A percentile compares a stretch with the other conserved stretches of the same genome.
Conservation (phyloP, 805 yeast species). For the Spathaspora sp. region DNA sequence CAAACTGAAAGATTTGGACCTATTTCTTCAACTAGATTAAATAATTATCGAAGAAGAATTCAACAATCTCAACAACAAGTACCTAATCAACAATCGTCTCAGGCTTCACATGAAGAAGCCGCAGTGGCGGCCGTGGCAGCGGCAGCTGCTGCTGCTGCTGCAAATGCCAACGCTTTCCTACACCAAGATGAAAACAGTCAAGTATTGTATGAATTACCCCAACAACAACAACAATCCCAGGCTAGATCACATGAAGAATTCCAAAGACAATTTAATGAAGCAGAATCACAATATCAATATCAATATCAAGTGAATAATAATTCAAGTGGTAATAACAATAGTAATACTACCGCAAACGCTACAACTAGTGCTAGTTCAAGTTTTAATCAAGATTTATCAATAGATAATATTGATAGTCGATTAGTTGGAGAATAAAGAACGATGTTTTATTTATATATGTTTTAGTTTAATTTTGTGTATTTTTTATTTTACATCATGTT, state of each 20-base stretch:
- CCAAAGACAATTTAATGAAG: conserved; percentile 23
- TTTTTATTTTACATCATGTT: conserved; percentile 17
- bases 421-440: conserved; percentile 36
- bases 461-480: neutral
- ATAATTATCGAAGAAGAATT: conserved; percentile 6
- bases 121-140: conserved; percentile 8
- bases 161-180: conserved; percentile 21
- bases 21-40: conserved; percentile 5
- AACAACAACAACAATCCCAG: conserved; percentile 19
- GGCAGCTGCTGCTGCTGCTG: conserved; percentile 11
- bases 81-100: neutral
- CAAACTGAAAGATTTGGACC: conserved; percentile 22
- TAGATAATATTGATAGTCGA: conserved; percentile 43
- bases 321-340: conserved; percentile 12
- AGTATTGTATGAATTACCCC: conserved; percentile 10
- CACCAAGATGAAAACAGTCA: conserved; percentile 18
- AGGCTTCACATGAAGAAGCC: conserved; percentile 3
- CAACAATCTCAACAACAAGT: neutral
- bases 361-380: conserved; percentile 23
- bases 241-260: conserved; percentile 21
- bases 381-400: conserved; percentile 25
- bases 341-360: conserved; percentile 18
- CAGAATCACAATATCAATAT: conserved; percentile 21
- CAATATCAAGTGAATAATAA: conserved; percentile 23
- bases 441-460: conserved; percentile 1